Evolutionary conservation across 495 filamentous ascomycete genomes (phyloP), one percentile per base, ranked within the genome.

Genomic region (Aeminium ludgeri): DNA sequence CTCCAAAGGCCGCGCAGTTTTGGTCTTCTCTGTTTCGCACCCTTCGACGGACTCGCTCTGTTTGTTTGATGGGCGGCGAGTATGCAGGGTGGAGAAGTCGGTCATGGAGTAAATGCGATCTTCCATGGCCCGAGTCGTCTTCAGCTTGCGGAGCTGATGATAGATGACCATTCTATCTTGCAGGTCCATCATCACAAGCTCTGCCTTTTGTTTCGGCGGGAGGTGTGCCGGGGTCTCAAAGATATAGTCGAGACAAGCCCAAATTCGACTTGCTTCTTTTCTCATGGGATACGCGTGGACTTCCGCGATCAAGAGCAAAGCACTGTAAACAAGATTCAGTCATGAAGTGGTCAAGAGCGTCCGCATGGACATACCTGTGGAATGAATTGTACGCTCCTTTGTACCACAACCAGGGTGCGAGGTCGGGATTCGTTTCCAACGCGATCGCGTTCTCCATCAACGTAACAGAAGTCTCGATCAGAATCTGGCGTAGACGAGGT

Each of bases 231-330:
- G 66, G n/a, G 74, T 56, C 25, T 70, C 65, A 48, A 81, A 84
- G 33, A 79, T 73, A 53, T 74, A 81, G 50, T 82, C 76, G 10
- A 84, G 61, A 43, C 73, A 78, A 5, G 60, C 56, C 79, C 79
- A 84, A 35, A 82, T 76, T 19, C 76, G 65, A 23, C 66, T 62
- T 16, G 73, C 73, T 32, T 73, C 60, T 39, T 57, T 59, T 37
- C 65, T 63, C 43, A 69, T 57, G 0, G 75, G 74, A 36, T 67
- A 65, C 17, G 66, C 66, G 53, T 68, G 77, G n/a, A 69, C 42
- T 45, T 72, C 68, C 16, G 56, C 46, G 10, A 68, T 45, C 29
- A 70, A 51, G 10, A 68, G 59, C 2, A 69, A 49, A 3, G 66
- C 64, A 12, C 46, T 25, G 23, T n/a, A n/a, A n/a, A n/a, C n/a